phyloP scores from a whole-genome alignment of 352 stramenopile species.

The Discostella stelligera region DNA sequence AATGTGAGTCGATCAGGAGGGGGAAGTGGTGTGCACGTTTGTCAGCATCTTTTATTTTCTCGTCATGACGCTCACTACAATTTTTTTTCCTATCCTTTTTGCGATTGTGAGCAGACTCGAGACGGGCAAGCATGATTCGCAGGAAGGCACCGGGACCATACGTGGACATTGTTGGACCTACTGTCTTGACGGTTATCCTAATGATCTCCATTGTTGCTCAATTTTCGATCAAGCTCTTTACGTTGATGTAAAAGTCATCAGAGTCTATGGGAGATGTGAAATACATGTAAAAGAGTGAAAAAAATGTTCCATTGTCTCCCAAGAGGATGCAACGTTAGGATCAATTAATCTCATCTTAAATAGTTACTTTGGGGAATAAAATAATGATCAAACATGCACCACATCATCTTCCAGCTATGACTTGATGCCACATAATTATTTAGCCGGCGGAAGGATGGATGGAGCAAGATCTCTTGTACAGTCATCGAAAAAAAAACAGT shows the following conservation, averaged over 20 bases:
- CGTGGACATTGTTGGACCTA: constrained; percentile 72
- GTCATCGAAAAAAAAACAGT: no score
- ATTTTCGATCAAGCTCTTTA: constrained; percentile 76
- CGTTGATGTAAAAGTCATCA: constrained; percentile 34
- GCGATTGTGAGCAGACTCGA: constrained; percentile 34
- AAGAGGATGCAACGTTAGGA: no score
- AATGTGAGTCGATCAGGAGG: constrained; percentile 51
- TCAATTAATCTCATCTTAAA: no score
- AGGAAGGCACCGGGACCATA: constrained; percentile 71
- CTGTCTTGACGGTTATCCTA: constrained; percentile 69
- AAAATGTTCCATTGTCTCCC: no score
- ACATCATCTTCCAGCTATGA: no score
- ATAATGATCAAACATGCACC: no score
- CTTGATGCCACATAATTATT: no score
- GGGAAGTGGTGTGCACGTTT: neutral
- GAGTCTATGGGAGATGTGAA: neutral
- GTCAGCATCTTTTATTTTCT: neutral
- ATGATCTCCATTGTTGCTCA: constrained; percentile 72
- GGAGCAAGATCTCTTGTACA: no score
- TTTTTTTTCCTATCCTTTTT: neutral
- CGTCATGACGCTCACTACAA: neutral
- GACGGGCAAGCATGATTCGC: constrained; percentile 71
- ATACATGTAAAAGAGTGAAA: no score
- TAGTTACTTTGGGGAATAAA: no score
- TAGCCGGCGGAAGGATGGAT: no score